Conservation (phyloP, 441 rosid species). For the Lepidium campestre region DNA sequence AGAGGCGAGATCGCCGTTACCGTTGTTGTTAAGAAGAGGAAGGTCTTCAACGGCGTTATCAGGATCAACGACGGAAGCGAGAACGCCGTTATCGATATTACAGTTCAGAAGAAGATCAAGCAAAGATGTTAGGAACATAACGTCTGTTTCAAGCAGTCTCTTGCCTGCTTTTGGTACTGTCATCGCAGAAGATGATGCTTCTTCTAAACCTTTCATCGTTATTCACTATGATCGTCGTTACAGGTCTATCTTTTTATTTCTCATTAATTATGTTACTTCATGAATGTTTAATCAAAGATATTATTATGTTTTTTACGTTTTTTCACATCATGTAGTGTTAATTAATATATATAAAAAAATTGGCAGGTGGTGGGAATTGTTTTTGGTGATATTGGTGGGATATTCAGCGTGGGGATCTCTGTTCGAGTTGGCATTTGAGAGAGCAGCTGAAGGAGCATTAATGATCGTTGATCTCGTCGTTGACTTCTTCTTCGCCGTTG, state of each 20-base stretch:
- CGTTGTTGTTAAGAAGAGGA: constrained; percentile 33
- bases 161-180: constrained; percentile 85
- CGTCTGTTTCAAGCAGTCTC: constrained; percentile 74
- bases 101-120: constrained; percentile 51
- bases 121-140: constrained; percentile 48
- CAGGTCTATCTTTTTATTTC: constrained; percentile 29
- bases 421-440: constrained; percentile 70
- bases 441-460: constrained; percentile 46
- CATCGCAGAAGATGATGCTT: constrained; percentile 42
- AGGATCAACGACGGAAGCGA: constrained; percentile 19
- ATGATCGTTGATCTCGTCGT: constrained; percentile 54
- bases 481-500: constrained; percentile 73
- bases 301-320: no score
- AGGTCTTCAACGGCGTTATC: constrained; percentile 13
- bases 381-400: constrained; percentile 58
- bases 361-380: constrained; percentile 73
- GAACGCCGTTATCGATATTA: constrained; percentile 41
- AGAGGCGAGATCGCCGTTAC: constrained; percentile 38
- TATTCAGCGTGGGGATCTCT: constrained; percentile 92
- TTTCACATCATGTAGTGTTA: no score
- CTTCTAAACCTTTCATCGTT: constrained; percentile 44
- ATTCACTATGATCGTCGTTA: constrained; percentile 86
- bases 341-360: background rate
- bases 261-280: background rate
- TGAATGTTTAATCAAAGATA: no score